These are phyloP conservation scores for Lachnellula subtilissima DNA, from an alignment of 2,329 filamentous ascomycete species.

Conservation along the genomic window DNA sequence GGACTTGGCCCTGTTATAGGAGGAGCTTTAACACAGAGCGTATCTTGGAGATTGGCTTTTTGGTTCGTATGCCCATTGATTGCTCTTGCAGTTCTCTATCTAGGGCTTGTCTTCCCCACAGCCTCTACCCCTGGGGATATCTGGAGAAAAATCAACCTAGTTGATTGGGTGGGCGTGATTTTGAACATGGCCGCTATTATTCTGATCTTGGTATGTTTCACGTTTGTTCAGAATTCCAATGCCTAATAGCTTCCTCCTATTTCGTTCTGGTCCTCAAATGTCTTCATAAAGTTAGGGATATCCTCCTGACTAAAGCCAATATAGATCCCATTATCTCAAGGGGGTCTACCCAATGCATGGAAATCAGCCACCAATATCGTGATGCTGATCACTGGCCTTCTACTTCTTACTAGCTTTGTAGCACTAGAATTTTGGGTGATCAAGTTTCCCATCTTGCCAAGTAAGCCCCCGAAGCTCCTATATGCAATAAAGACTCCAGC, in stretches of 20 bases:
- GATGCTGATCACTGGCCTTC: conserved; percentile 26
- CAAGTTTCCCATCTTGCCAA: conserved; percentile 68
- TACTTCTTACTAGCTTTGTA: conserved; percentile 37
- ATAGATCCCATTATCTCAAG: conserved; percentile 41
- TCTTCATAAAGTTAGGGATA: neutral
- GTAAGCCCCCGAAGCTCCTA: neutral
- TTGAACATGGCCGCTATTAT: conserved; percentile 7
- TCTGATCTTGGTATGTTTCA: conserved; percentile 2
- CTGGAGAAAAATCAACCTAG: conserved; percentile 18
- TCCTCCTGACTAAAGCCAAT: neutral
- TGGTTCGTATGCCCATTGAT: conserved; percentile 20
- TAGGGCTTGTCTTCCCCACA: conserved; percentile 16
- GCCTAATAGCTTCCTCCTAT: neutral
- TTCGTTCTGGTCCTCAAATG: neutral
- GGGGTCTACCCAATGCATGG: conserved; percentile 30
- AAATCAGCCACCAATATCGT: conserved; percentile 29
- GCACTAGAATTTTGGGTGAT: conserved; percentile 46
- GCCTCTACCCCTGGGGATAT: conserved; percentile 9
- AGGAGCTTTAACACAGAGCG: conserved; percentile 29
- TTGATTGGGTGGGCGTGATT: conserved; percentile 24
- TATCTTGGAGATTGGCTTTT: conserved; percentile 33
- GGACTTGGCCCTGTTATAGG: conserved; percentile 29
- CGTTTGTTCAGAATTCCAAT: neutral
- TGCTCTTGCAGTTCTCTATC: conserved; percentile 7
- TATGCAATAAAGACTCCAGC: neutral